A percentile compares a stretch with the other conserved stretches of the same genome.
phyloP scores from a whole-genome alignment of 129 eudicot genomes.

The Lactuca saligna region DNA sequence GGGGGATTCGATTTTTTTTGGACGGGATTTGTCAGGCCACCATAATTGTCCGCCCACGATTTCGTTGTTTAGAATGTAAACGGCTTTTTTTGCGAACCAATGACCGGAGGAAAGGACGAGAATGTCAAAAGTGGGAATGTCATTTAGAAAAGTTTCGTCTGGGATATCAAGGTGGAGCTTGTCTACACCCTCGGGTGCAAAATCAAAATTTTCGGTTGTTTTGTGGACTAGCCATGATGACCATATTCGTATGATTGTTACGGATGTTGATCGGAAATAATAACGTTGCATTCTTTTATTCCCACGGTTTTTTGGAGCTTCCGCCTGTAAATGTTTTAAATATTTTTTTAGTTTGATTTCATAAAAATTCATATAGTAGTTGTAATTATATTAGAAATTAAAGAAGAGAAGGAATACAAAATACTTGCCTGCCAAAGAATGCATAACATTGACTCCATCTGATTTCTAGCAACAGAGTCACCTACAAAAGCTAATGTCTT shows the following conservation, averaged over 20 bases:
- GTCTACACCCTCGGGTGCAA: slow-evolving; percentile 62
- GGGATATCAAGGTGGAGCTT: slow-evolving; percentile 86
- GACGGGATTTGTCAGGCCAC: slow-evolving; percentile 62
- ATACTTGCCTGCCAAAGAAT: slow-evolving; percentile 90
- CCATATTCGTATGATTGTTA: slow-evolving; percentile 80
- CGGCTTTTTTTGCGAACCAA: slow-evolving; percentile 87
- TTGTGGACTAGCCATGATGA: slow-evolving; percentile 92
- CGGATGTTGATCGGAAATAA: slow-evolving; percentile 68
- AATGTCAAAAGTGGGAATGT: slow-evolving; percentile 53
- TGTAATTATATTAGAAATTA: background rate
- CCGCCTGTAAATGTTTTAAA: slow-evolving; percentile 45
- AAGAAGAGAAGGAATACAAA: background rate
- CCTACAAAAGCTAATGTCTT: slow-evolving; percentile 90
- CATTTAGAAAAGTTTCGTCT: slow-evolving; percentile 62
- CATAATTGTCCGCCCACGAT: slow-evolving; percentile 90
- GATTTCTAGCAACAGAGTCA: slow-evolving; percentile 97
- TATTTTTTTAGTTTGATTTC: slow-evolving; percentile 8
- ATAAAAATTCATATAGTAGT: background rate
- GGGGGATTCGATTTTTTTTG: slow-evolving; percentile 53
- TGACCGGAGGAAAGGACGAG: slow-evolving; percentile 88
- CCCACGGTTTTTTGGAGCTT: slow-evolving; percentile 77
- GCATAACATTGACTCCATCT: slow-evolving; percentile 93
- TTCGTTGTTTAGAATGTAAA: slow-evolving; percentile 72
- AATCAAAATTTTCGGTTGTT: slow-evolving; percentile 57
- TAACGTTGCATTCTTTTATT: slow-evolving; percentile 78